Percentiles rank a stretch among this genome's conserved stretches.
Evolutionary conservation across 140 eudicot species (phyloP).

Genomic region (Flaveria floridana): DNA sequence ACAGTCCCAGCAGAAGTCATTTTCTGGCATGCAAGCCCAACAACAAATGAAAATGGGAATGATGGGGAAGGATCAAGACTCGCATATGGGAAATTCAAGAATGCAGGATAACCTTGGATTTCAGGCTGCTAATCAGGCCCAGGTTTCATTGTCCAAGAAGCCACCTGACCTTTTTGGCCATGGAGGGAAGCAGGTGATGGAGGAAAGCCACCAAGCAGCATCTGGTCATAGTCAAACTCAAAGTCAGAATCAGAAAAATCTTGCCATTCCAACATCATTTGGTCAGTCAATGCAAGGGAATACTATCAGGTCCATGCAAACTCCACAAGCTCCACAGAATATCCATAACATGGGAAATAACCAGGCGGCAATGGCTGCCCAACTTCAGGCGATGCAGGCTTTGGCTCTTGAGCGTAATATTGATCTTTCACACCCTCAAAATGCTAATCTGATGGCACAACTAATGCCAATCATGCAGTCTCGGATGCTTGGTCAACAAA

Average conservation of each 20-base stretch:
- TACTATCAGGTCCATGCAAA: constrained; percentile 43
- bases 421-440: constrained; percentile 78
- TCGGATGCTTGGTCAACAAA: constrained; percentile 58
- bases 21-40: constrained; percentile 61
- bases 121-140: constrained; percentile 56
- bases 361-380: constrained; percentile 64
- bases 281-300: constrained; percentile 51
- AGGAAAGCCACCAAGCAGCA: constrained; percentile 46
- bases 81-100: constrained; percentile 53
- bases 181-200: constrained; percentile 52
- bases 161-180: constrained; percentile 49
- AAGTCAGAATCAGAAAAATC: constrained; percentile 53
- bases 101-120: constrained; percentile 51
- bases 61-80: constrained; percentile 61
- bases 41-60: constrained; percentile 64
- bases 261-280: constrained; percentile 42
- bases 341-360: constrained; percentile 48
- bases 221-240: constrained; percentile 47
- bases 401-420: constrained; percentile 85
- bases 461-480: constrained; percentile 88
- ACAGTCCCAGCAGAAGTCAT: constrained; percentile 58
- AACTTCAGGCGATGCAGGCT: constrained; percentile 88
- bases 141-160: constrained; percentile 52
- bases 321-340: constrained; percentile 58
- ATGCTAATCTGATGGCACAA: constrained; percentile 72